Evolutionary conservation across 1,139 yeast species (phyloP).

Genomic region (Pneumocystis canis): DNA sequence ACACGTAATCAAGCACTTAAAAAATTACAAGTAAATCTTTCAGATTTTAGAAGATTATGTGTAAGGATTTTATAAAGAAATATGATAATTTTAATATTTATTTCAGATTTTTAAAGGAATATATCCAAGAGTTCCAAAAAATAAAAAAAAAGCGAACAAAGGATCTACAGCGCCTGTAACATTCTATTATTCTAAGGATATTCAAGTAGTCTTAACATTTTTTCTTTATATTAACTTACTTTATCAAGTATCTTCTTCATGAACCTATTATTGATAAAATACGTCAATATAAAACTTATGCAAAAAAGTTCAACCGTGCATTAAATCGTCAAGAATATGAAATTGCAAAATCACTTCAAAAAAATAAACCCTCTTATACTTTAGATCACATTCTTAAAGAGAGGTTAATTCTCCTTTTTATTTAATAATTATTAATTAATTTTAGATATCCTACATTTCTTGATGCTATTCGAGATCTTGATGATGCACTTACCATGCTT

Average conservation of each 20-base stretch:
- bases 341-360: slow-evolving; percentile 75
- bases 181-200: slow-evolving; percentile 85
- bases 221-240: neutral
- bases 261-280: slow-evolving; percentile 87
- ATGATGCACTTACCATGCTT: slow-evolving; percentile 90
- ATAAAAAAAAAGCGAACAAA: slow-evolving; percentile 91
- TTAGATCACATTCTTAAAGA: slow-evolving; percentile 86
- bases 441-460: slow-evolving; percentile 66
- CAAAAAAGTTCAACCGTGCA: slow-evolving; percentile 78
- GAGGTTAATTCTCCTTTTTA: slow-evolving; percentile 27
- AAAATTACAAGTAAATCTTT: slow-evolving; percentile 80
- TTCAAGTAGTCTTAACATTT: slow-evolving; percentile 35
- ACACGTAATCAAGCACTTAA: slow-evolving; percentile 93
- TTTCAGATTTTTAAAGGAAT: slow-evolving; percentile 83
- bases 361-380: slow-evolving; percentile 67
- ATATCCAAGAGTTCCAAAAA: slow-evolving; percentile 86
- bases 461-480: slow-evolving; percentile 85
- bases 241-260: slow-evolving; percentile 59
- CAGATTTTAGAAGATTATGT: slow-evolving; percentile 77
- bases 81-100: slow-evolving; percentile 41
- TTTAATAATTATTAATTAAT: neutral
- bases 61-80: slow-evolving; percentile 64
- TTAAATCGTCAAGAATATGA: slow-evolving; percentile 83
- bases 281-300: slow-evolving; percentile 89
- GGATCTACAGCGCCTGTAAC: slow-evolving; percentile 95